Percentiles rank a stretch among this genome's conserved stretches.
These are phyloP conservation scores for Sporothrix dimorphospora DNA, from an alignment of 2,329 filamentous ascomycete genomes.

Conservation along the genomic window DNA sequence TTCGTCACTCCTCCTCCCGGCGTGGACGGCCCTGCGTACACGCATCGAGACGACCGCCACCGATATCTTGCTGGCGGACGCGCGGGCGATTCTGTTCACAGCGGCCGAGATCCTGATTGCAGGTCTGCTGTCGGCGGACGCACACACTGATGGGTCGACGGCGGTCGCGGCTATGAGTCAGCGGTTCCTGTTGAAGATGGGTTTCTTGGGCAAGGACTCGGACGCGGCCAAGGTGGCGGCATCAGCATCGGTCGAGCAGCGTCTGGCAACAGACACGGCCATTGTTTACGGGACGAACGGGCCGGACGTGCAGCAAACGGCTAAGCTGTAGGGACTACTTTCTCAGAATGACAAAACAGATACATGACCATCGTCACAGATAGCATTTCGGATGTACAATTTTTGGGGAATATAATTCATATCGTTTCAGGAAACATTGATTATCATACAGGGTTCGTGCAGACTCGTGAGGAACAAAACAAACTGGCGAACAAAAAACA, in stretches of 20 bases:
- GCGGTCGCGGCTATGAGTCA: conserved; percentile 46
- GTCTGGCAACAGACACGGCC: conserved; percentile 40
- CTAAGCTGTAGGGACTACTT: neutral
- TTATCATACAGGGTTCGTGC: conserved; percentile 22
- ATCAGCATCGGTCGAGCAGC: conserved; percentile 34
- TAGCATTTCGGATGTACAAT: neutral
- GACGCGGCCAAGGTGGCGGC: conserved; percentile 18
- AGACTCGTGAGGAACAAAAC: neutral
- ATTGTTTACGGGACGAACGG: conserved; percentile 44
- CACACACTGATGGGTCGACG: conserved; percentile 42
- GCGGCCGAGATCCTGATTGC: conserved; percentile 50
- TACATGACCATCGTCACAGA: neutral
- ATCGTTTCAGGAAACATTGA: neutral
- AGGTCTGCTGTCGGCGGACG: conserved; percentile 49
- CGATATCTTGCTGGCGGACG: conserved; percentile 50
- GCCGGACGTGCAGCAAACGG: conserved; percentile 18
- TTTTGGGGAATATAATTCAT: neutral
- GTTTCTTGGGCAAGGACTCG: conserved; percentile 36
- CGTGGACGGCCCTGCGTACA: conserved; percentile 48
- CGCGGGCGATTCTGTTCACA: conserved; percentile 49
- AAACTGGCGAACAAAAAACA: neutral
- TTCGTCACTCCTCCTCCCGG: conserved; percentile 34
- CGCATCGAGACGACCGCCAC: conserved; percentile 44
- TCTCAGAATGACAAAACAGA: neutral
- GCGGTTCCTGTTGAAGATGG: conserved; percentile 44